Conservation (phyloP, 371 early-diverging fungal species). For the Mortierella sp. region DNA sequence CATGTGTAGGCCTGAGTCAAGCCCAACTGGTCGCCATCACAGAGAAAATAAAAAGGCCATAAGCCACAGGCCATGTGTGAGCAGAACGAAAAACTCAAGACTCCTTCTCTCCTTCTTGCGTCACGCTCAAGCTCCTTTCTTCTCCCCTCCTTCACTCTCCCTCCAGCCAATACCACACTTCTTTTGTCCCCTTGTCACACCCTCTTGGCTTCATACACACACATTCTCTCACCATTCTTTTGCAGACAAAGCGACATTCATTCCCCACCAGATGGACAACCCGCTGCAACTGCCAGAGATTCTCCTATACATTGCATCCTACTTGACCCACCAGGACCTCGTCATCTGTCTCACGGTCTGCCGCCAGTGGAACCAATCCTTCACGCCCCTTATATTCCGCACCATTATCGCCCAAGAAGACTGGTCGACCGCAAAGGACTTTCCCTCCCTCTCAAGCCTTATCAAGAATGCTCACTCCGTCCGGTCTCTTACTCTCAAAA, state of each 20-base stretch:
- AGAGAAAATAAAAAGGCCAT: too few relatives aligned
- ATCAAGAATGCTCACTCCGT: conserved; percentile 32
- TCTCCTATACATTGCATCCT: conserved; percentile 25
- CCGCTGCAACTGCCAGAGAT: conserved; percentile 32
- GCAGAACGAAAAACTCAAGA: too few relatives aligned
- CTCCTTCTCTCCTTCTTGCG: too few relatives aligned
- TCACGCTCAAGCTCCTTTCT: too few relatives aligned
- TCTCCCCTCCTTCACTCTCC: too few relatives aligned
- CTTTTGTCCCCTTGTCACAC: too few relatives aligned
- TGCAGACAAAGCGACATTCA: not conserved
- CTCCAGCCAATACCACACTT: too few relatives aligned
- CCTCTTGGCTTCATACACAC: too few relatives aligned
- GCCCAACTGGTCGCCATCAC: too few relatives aligned
- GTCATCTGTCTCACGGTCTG: conserved; percentile 24
- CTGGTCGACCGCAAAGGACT: conserved; percentile 7
- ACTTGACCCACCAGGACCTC: conserved; percentile 17
- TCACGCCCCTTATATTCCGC: conserved; percentile 29
- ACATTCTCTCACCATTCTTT: not conserved
- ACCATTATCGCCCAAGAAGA: conserved; percentile 7
- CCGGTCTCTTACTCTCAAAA: conserved; percentile 21
- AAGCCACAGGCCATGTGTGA: too few relatives aligned
- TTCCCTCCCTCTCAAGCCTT: conserved; percentile 20
- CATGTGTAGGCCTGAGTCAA: too few relatives aligned
- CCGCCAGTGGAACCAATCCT: conserved; percentile 35
- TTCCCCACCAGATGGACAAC: not conserved